Evolutionary conservation across 75 land plant genomes (phyloP), one percentile per base, ranked within the genome.

Genomic region (Selaginella moellendorffii): DNA sequence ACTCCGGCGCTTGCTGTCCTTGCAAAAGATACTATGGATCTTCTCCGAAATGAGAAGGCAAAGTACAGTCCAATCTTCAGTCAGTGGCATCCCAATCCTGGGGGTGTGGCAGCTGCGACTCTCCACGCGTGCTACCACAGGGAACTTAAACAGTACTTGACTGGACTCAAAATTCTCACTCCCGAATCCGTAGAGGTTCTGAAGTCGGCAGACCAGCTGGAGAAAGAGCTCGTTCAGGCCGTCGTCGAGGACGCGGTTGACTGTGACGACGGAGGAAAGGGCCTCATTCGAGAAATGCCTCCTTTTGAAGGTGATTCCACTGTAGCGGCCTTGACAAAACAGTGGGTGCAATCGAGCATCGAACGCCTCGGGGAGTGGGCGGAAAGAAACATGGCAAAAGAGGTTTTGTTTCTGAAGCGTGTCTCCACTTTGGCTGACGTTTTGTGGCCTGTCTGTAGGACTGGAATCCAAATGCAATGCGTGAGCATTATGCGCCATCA

Each of bases 191-290:
- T 85, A 25, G 80, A 85, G 70, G 79, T 92, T 1, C 56, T 92
- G 63, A 70, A 80, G 66, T 74, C 83, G 26, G 90, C 97, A 30
- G 87, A 85, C 63, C 79, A 83, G 31, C 71, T 92, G 64, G 97
- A 92, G 71, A 82, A 88, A 64, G 81, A 78, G 66, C 87, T 92
- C 51, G 97, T 92, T 18, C 78, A 79, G 30, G 88, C 84, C 56
- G 97, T 88, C 29, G 97, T 92, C 53, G 97, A 92, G 70, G 97
- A 88, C 63, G 82, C 87, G 20, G 97, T 83, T 18, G 97, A 92
- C 63, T 77, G 83, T 77, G 97, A 92, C 24, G 97, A 92, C 77
- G 97, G 93, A 53, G 97, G 97, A 36, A 92, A 88, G 77, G 82
- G 78, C 29, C 65, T 92, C 0, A 88, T 92, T 46, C 78, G 96